Percentiles rank a stretch among this genome's conserved stretches.
phyloP scores from a whole-genome alignment of 2,329 filamentous ascomycete genomes.

The Trichoderma sp. region DNA sequence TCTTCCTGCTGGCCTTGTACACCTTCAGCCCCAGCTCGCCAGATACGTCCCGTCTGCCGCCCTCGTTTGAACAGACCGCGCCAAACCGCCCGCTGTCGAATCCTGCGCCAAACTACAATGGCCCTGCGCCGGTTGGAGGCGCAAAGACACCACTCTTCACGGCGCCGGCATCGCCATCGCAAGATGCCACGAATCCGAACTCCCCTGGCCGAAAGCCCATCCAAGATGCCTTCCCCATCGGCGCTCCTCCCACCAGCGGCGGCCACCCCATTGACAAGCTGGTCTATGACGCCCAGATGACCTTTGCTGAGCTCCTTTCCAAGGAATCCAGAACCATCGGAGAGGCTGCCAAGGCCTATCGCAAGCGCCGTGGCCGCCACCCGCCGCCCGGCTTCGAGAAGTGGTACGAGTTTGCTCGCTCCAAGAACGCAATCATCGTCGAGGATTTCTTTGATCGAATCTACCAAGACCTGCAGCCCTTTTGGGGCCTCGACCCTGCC shows the following conservation, averaged over 20 bases:
- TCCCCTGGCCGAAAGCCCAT: conserved; percentile 7
- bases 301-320: conserved; percentile 43
- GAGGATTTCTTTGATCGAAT: conserved; percentile 67
- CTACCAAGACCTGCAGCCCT: conserved; percentile 61
- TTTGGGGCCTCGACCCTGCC: conserved; percentile 55
- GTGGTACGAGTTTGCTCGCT: conserved; percentile 59
- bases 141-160: neutral
- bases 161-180: neutral
- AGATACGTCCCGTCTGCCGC: conserved; percentile 22
- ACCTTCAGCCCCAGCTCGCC: conserved; percentile 31
- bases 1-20: conserved; percentile 41
- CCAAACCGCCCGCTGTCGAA: neutral
- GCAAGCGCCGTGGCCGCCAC: conserved; percentile 59
- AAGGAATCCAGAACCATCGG: conserved; percentile 53
- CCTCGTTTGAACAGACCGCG: neutral
- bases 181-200: conserved; percentile 1
- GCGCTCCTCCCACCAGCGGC: conserved; percentile 10
- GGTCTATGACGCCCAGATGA: conserved; percentile 48
- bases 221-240: conserved; percentile 7
- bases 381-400: conserved; percentile 64
- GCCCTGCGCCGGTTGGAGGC: neutral
- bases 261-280: conserved; percentile 56
- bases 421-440: conserved; percentile 56
- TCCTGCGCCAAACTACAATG: conserved; percentile 5
- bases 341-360: conserved; percentile 59